Conservation (phyloP, 495 filamentous ascomycete genomes). For the Echria macrotheca region DNA sequence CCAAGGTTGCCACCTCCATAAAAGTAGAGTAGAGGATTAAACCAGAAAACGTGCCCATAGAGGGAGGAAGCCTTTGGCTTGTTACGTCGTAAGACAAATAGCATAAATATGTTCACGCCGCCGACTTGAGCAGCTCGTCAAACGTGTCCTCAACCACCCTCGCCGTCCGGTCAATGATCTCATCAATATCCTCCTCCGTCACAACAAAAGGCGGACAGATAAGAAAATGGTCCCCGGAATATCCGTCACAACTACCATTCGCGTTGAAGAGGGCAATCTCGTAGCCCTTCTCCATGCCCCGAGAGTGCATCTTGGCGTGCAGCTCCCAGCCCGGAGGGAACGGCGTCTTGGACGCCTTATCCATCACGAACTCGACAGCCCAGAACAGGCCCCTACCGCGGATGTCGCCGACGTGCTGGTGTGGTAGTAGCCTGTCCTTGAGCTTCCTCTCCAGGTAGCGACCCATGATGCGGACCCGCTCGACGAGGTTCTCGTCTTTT, state of each 20-base stretch:
- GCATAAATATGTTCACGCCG: too few relatives aligned
- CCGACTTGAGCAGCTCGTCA: background rate
- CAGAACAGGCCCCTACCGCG: background rate
- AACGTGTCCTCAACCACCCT: conserved; percentile 2
- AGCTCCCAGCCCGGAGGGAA: conserved; percentile 21
- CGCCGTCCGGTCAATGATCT: background rate
- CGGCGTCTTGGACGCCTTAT: background rate
- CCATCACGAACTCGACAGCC: conserved; percentile 2
- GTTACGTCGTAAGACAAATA: too few relatives aligned
- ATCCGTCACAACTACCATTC: background rate
- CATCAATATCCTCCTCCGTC: background rate
- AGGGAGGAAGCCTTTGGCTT: too few relatives aligned
- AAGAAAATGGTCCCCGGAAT: background rate
- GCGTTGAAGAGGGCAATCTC: conserved; percentile 6
- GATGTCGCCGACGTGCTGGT: conserved; percentile 14
- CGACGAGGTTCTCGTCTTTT: conserved; percentile 41
- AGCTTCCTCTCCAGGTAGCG: background rate
- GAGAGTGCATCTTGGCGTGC: background rate
- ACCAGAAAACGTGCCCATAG: too few relatives aligned
- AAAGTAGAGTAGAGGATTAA: too few relatives aligned
- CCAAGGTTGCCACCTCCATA: too few relatives aligned
- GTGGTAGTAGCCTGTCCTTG: conserved; percentile 1
- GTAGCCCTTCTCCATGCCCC: conserved; percentile 1
- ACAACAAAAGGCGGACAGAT: background rate
- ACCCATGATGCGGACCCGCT: background rate